These are phyloP conservation scores for Agrocybe pediades DNA, from an alignment of 768 basidiomycete genomes.

Conservation along the genomic window DNA sequence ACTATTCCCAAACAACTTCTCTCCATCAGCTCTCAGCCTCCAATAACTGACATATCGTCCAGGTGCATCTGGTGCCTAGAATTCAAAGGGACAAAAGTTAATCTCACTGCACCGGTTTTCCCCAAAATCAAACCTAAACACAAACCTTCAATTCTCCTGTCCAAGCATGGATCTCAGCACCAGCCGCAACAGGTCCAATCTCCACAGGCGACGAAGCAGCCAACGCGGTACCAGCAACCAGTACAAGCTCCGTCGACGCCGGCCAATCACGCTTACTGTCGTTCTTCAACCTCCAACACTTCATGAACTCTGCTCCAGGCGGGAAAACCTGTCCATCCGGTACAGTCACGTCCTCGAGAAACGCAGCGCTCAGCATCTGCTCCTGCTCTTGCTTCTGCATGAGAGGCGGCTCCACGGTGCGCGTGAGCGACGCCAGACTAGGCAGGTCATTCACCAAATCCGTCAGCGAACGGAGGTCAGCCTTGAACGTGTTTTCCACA, in stretches of 20 bases:
- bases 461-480: constrained; percentile 8
- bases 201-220: constrained; percentile 17
- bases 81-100: neutral
- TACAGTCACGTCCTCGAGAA: constrained; percentile 70
- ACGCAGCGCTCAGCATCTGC: constrained; percentile 48
- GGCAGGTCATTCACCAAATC: constrained; percentile 29
- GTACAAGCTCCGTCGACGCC: constrained; percentile 63
- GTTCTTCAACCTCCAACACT: constrained; percentile 79
- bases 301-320: constrained; percentile 84
- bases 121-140: constrained; percentile 13
- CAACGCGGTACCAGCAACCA: constrained; percentile 65
- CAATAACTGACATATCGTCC: constrained; percentile 80
- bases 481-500: neutral
- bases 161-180: constrained; percentile 63
- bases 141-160: constrained; percentile 75
- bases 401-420: constrained; percentile 4
- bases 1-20: constrained; percentile 68
- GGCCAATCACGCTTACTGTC: constrained; percentile 69
- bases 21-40: constrained; percentile 64
- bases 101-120: neutral
- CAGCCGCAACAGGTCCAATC: constrained; percentile 60
- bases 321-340: constrained; percentile 77
- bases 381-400: too few species aligned
- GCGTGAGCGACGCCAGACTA: constrained; percentile 1
- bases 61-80: constrained; percentile 69